A percentile compares a stretch with the other conserved stretches of the same genome.
Evolutionary conservation across 2,329 filamentous ascomycete species (phyloP).

Genomic region (Lomentospora prolificans): DNA sequence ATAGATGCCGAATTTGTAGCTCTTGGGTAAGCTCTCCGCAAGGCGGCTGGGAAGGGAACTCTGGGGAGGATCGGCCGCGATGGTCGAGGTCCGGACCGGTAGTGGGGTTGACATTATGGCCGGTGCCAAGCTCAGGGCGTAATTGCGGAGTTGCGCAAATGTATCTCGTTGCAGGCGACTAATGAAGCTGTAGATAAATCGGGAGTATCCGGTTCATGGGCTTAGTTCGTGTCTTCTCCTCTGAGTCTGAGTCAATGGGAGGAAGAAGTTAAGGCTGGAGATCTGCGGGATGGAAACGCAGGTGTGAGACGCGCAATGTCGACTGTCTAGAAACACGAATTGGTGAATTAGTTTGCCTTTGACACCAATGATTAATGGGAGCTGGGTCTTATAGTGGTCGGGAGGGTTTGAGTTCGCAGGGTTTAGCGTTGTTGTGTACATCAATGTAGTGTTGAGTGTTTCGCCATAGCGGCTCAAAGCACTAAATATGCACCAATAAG

Average conservation of each 20-base stretch:
- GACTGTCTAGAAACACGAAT: too few relatives aligned
- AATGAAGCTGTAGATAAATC: neutral
- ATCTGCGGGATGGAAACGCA: neutral
- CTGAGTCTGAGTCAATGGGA: neutral
- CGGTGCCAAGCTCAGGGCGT: neutral
- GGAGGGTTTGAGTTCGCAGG: too few relatives aligned
- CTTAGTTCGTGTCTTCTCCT: neutral
- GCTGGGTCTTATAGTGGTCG: too few relatives aligned
- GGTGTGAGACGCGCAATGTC: neutral
- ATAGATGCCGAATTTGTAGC: slow-evolving; percentile 56
- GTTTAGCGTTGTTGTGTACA: too few relatives aligned
- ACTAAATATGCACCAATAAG: too few relatives aligned
- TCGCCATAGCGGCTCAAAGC: too few relatives aligned
- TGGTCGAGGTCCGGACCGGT: neutral
- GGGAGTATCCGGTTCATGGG: too few relatives aligned
- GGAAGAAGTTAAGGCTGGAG: neutral
- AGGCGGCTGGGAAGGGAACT: slow-evolving; percentile 18
- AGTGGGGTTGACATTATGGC: neutral
- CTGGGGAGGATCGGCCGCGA: neutral
- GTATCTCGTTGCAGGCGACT: neutral
- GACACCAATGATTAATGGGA: too few relatives aligned
- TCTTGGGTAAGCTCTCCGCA: slow-evolving; percentile 42
- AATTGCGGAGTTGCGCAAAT: neutral
- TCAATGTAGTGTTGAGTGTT: too few relatives aligned
- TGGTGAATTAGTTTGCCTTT: too few relatives aligned